phyloP scores from a whole-genome alignment of 169 alveolate species.

The Eimeria falciformis region DNA sequence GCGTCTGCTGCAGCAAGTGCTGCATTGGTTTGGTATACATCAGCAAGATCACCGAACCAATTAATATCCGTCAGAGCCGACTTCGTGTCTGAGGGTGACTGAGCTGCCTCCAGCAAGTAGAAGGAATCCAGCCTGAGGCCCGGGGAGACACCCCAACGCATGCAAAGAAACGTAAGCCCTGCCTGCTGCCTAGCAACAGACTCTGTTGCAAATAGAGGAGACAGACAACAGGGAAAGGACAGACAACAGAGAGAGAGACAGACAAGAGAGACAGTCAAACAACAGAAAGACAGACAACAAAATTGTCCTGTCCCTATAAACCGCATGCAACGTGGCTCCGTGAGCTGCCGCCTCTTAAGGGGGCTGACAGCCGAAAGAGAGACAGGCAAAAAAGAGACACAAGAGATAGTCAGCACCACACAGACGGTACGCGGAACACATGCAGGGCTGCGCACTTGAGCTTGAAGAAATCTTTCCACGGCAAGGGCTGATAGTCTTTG shows the following conservation, averaged over 20 bases:
- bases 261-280: too few relatives aligned
- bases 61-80: constrained; percentile 71
- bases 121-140: constrained; percentile 69
- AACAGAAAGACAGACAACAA: too few relatives aligned
- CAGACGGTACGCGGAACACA: not conserved
- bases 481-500: constrained; percentile 69
- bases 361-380: not conserved
- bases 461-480: constrained; percentile 74
- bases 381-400: not conserved
- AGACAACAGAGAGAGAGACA: not conserved
- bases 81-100: constrained; percentile 37
- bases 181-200: too few relatives aligned
- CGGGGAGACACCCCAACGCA: not conserved
- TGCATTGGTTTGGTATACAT: constrained; percentile 4
- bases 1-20: not conserved
- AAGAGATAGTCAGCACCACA: not conserved
- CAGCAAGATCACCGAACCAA: constrained; percentile 63
- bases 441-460: constrained; percentile 70
- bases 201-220: too few relatives aligned
- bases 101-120: constrained; percentile 72
- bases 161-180: too few relatives aligned
- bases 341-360: not conserved
- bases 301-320: too few relatives aligned
- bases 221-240: constrained; percentile 13
- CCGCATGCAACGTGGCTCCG: not conserved